Evolutionary conservation across 176 grass and related monocot species (phyloP).

Genomic region (Juncus effusus): DNA sequence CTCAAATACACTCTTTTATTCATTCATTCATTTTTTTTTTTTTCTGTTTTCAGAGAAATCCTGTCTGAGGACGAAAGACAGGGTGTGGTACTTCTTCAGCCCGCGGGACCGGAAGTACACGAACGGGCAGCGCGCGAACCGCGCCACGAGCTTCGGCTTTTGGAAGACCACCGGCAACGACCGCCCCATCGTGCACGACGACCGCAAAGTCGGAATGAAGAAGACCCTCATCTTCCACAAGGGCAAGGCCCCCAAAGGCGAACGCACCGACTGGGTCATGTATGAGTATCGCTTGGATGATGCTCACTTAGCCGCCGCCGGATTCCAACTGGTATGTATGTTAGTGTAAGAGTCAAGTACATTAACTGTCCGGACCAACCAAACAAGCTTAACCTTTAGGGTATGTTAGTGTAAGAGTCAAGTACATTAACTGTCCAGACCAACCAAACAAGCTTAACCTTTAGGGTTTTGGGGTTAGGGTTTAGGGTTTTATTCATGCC

Average conservation of each 20-base stretch:
- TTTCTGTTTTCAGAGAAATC: conserved; percentile 62
- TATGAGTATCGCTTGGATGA: conserved; percentile 82
- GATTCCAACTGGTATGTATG: conserved; percentile 46
- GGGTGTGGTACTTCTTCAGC: conserved; percentile 89
- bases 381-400: too few species aligned
- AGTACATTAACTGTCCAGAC: too few species aligned
- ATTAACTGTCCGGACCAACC: too few species aligned
- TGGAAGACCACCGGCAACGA: conserved; percentile 97
- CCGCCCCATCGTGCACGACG: conserved; percentile 50
- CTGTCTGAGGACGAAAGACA: conserved; percentile 55
- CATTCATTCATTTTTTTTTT: too few species aligned
- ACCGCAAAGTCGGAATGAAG: conserved; percentile 66
- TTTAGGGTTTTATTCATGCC: conserved; percentile 85
- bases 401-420: too few species aligned
- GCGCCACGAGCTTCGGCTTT: conserved; percentile 67
- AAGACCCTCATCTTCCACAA: conserved; percentile 80
- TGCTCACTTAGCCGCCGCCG: conserved; percentile 40
- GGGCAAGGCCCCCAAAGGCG: conserved; percentile 67
- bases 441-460: too few species aligned
- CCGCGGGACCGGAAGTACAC: conserved; percentile 70
- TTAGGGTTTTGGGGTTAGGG: conserved; percentile 42
- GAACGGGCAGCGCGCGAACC: conserved; percentile 62
- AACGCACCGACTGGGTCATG: conserved; percentile 91
- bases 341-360: neutral
- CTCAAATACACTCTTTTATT: too few species aligned